Conservation (phyloP, 1,139 yeast species). For the Scheffersomyces quercinus region DNA sequence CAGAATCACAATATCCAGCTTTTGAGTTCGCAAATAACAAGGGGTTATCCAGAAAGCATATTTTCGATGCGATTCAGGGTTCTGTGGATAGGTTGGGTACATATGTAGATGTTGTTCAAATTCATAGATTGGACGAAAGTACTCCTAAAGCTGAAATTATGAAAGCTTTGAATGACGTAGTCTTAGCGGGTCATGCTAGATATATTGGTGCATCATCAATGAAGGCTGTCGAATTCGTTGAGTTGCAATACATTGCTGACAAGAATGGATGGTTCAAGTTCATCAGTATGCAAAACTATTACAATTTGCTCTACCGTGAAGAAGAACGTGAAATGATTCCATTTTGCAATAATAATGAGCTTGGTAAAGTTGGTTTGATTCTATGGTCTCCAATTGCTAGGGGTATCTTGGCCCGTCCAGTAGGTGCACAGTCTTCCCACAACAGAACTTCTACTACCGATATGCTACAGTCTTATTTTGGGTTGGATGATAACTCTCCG, state of each 20-base stretch:
- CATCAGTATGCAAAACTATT: slow-evolving; percentile 58
- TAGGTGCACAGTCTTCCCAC: slow-evolving; percentile 15
- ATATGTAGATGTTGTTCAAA: slow-evolving; percentile 18
- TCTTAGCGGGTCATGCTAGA: slow-evolving; percentile 13
- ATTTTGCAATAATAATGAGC: slow-evolving; percentile 39
- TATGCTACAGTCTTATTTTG: slow-evolving; percentile 7
- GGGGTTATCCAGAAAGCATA: slow-evolving; percentile 19
- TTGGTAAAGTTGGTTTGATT: slow-evolving; percentile 46
- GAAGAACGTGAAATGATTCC: slow-evolving; percentile 63
- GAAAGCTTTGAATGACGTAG: slow-evolving; percentile 19
- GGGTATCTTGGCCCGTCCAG: slow-evolving; percentile 47
- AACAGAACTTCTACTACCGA: slow-evolving; percentile 20
- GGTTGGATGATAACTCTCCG: slow-evolving; percentile 9
- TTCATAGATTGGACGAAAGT: slow-evolving; percentile 15
- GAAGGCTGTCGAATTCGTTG: slow-evolving; percentile 17
- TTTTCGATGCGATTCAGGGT: slow-evolving; percentile 15
- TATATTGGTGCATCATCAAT: slow-evolving; percentile 20
- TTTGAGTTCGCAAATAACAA: slow-evolving; percentile 12
- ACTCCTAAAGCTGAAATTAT: slow-evolving; percentile 17
- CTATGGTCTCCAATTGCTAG: slow-evolving; percentile 56
- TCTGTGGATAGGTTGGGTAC: slow-evolving; percentile 19
- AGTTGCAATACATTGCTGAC: slow-evolving; percentile 17
- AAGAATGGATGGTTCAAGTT: slow-evolving; percentile 40
- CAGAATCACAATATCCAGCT: not conserved
- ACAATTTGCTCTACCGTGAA: slow-evolving; percentile 56